phyloP scores from a whole-genome alignment of 1,139 yeast species.

The Blastobotrys apis region DNA sequence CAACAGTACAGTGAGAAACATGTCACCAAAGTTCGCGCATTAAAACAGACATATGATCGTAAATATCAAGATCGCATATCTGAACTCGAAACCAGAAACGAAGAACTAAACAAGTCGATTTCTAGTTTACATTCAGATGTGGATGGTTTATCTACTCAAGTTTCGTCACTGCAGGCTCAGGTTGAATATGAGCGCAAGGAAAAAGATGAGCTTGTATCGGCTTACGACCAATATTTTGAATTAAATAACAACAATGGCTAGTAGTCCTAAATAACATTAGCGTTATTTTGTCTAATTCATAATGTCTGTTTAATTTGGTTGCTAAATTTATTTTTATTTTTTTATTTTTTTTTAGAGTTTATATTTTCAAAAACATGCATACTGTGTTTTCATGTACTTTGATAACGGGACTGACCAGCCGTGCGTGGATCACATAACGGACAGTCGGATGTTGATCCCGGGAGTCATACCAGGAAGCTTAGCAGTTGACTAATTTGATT shows the following conservation, averaged over 20 bases:
- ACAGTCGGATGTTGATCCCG: too few species aligned
- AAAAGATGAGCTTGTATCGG: slow-evolving; percentile 10
- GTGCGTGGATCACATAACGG: too few species aligned
- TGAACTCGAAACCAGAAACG: slow-evolving; percentile 41
- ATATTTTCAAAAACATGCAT: too few species aligned
- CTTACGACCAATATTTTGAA: slow-evolving; percentile 10
- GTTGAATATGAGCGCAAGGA: slow-evolving; percentile 8
- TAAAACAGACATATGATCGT: slow-evolving; percentile 49
- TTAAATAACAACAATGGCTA: neutral
- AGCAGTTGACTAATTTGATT: too few species aligned
- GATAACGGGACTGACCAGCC: too few species aligned
- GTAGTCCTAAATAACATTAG: too few species aligned
- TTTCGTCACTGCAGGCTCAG: slow-evolving; percentile 1
- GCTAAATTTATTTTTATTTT: too few species aligned
- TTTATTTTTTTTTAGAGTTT: too few species aligned
- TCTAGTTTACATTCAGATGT: slow-evolving; percentile 2
- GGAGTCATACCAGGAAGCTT: too few species aligned
- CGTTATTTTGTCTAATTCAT: too few species aligned
- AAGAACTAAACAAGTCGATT: slow-evolving; percentile 11
- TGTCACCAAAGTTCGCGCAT: slow-evolving; percentile 54
- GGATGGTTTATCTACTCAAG: slow-evolving; percentile 5
- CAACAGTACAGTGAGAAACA: slow-evolving; percentile 67
- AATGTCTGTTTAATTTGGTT: too few species aligned
- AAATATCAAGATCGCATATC: slow-evolving; percentile 45
- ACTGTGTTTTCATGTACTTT: too few species aligned